Conservation (phyloP, 352 stramenopile species). For the Phytophthora aleatoria region DNA sequence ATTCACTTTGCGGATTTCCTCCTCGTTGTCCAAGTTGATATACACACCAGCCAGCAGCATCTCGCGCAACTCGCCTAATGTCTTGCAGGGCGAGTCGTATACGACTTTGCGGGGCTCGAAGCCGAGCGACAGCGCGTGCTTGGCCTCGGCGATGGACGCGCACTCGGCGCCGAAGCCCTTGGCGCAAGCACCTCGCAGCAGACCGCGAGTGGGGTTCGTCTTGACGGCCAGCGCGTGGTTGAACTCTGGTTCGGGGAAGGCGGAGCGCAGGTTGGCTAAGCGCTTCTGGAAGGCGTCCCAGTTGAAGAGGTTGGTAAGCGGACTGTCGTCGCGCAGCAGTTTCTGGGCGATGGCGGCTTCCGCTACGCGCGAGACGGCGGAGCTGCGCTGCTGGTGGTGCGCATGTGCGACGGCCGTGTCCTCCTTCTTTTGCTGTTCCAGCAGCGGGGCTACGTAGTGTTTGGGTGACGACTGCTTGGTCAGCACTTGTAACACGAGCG, state of each 20-base stretch:
- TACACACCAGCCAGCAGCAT: constrained; percentile 82
- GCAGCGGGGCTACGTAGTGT: constrained; percentile 57
- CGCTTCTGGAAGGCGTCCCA: constrained; percentile 67
- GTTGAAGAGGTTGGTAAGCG: constrained; percentile 67
- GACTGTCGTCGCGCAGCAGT: constrained; percentile 59
- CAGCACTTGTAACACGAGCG: constrained; percentile 39
- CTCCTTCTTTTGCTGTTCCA: constrained; percentile 43
- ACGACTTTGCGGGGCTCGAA: constrained; percentile 81
- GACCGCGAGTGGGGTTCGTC: constrained; percentile 72
- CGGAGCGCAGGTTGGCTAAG: constrained; percentile 53
- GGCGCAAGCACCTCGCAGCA: constrained; percentile 57
- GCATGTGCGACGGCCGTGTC: constrained; percentile 27
- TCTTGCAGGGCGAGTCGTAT: constrained; percentile 95
- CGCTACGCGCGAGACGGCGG: constrained; percentile 48
- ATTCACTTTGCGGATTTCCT: constrained; percentile 87
- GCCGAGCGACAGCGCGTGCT: constrained; percentile 76
- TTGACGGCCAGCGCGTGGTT: constrained; percentile 84
- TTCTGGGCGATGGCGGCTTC: constrained; percentile 50
- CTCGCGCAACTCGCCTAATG: constrained; percentile 74
- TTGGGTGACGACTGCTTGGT: constrained; percentile 8
- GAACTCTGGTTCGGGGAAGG: constrained; percentile 69
- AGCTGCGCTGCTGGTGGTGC: constrained; percentile 42
- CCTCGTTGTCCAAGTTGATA: constrained; percentile 93
- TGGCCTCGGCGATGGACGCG: constrained; percentile 81
- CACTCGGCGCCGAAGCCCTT: constrained; percentile 79